Conservation (phyloP, 179 eudicot genomes). For the Beta corolliflora region DNA sequence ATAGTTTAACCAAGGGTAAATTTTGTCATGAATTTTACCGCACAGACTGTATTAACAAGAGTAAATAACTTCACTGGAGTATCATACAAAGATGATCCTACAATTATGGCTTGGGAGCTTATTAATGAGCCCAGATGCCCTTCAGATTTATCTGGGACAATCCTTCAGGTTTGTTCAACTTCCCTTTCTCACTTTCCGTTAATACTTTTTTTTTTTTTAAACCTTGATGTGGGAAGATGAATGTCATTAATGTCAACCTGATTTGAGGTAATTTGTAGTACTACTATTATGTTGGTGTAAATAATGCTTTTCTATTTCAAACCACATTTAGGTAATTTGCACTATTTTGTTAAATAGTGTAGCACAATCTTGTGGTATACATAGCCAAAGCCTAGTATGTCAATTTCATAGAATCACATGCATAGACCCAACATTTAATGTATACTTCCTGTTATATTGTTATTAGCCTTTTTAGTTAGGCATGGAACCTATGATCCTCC, state of each 20-base stretch:
- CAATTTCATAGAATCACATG: conserved; percentile 8
- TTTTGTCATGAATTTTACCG: neutral
- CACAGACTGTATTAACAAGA: conserved; percentile 63
- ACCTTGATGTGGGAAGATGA: too few species aligned
- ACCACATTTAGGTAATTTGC: neutral
- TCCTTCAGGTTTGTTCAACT: conserved; percentile 55
- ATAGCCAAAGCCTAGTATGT: neutral
- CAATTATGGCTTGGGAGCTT: conserved; percentile 89
- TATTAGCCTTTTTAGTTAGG: neutral
- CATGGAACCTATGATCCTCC: neutral
- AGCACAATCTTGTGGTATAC: neutral
- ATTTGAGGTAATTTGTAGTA: too few species aligned
- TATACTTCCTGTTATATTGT: too few species aligned
- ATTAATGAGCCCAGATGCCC: conserved; percentile 82
- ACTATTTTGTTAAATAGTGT: neutral
- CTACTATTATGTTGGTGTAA: too few species aligned
- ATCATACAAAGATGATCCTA: conserved; percentile 72
- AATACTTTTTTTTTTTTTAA: neutral
- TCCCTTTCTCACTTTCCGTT: neutral
- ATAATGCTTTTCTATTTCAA: too few species aligned
- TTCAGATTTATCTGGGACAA: conserved; percentile 63
- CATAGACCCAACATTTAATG: neutral
- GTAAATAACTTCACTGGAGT: conserved; percentile 59
- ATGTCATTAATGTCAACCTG: too few species aligned
- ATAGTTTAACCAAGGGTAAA: neutral